Evolutionary conservation across 192 early-diverging fungal species (phyloP).

Genomic region (Lobosporangium transversale): DNA sequence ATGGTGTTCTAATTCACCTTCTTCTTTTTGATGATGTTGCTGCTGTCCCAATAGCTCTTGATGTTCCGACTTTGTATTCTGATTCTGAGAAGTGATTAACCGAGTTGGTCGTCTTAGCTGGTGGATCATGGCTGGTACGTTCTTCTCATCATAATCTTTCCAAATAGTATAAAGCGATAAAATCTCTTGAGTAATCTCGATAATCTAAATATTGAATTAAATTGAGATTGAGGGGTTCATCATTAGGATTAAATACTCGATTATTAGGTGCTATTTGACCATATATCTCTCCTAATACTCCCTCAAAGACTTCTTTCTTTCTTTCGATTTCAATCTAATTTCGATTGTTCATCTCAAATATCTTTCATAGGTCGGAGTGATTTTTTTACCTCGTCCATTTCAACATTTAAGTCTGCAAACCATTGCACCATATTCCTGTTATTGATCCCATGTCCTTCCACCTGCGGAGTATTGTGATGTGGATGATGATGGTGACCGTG

Average conservation of each 20-base stretch:
- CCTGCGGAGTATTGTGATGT: conserved; percentile 12
- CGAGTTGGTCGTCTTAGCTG: conserved; percentile 43
- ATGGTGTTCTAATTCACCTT: not conserved
- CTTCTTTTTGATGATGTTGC: not conserved
- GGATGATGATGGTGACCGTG: conserved; percentile 13
- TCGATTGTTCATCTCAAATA: no score
- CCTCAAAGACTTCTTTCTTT: no score
- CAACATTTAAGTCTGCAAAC: conserved; percentile 86
- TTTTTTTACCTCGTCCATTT: conserved; percentile 70
- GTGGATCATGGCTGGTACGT: conserved; percentile 59
- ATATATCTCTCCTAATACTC: no score
- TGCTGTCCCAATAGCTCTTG: not conserved
- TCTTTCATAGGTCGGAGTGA: no score
- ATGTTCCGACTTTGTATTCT: not conserved
- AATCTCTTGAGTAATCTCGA: conserved; percentile 82
- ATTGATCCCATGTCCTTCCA: conserved; percentile 49
- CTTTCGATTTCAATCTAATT: no score
- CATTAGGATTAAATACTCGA: no score
- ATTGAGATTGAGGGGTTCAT: not conserved
- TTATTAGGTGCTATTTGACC: no score
- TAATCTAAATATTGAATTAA: conserved; percentile 49
- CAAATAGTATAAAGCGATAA: conserved; percentile 76
- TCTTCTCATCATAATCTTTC: conserved; percentile 70
- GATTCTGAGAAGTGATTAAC: conserved; percentile 12
- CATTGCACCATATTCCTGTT: conserved; percentile 76